Conservation (phyloP, 2,329 filamentous ascomycete genomes). For the Pestalotiopsis sp. region DNA sequence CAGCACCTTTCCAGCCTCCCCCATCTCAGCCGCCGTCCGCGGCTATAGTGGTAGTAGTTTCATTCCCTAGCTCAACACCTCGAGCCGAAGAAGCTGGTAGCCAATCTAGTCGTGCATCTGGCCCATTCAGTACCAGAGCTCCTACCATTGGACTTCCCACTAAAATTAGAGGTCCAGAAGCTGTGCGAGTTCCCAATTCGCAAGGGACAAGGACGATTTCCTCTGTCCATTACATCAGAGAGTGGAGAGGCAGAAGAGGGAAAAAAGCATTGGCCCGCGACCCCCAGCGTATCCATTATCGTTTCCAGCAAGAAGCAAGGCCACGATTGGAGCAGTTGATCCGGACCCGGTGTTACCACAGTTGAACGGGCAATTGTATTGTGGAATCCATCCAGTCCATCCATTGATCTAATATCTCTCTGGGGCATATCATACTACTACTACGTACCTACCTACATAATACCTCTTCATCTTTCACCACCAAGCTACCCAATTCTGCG, state of each 20-base stretch:
- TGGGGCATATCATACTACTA: background rate
- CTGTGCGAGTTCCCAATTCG: background rate
- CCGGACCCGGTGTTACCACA: background rate
- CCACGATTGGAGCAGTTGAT: background rate
- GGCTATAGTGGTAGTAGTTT: background rate
- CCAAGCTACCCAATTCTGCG: background rate
- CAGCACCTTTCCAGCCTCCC: background rate
- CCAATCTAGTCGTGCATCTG: background rate
- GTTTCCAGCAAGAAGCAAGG: background rate
- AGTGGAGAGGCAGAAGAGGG: background rate
- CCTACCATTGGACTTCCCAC: background rate
- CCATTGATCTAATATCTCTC: background rate
- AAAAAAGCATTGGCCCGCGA: background rate
- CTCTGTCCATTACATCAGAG: background rate
- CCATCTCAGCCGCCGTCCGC: background rate
- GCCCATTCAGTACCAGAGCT: background rate
- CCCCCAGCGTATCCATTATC: background rate
- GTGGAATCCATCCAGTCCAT: background rate
- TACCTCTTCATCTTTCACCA: background rate
- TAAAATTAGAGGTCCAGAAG: background rate
- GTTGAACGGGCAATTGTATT: background rate
- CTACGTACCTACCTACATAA: background rate
- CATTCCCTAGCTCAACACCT: background rate
- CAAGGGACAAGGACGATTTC: background rate
- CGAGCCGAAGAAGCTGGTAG: background rate